Percentiles rank a stretch among this genome's conserved stretches.
These are phyloP conservation scores for Tylopilus microsporus DNA, from an alignment of 1,284 basidiomycete species.

Conservation along the genomic window DNA sequence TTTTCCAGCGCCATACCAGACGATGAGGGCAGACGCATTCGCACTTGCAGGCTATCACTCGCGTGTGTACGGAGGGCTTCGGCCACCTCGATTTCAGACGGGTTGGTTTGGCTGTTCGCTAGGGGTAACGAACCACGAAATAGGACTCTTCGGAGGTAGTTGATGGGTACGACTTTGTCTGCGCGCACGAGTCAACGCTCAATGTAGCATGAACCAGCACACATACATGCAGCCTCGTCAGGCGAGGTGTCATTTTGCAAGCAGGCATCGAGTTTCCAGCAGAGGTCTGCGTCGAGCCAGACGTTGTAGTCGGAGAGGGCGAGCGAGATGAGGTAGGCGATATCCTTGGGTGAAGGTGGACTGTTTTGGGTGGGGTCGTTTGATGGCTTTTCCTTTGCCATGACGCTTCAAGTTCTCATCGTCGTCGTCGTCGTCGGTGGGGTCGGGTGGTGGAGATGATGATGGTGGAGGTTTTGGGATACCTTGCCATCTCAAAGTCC, in stretches of 20 bases:
- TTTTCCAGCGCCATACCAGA: conserved; percentile 35
- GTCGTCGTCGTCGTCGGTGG: conserved; percentile 5
- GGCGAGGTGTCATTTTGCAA: conserved; percentile 8
- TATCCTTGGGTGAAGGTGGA: conserved; percentile 39
- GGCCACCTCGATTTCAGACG: conserved; percentile 46
- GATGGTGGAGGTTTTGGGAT: too few relatives aligned
- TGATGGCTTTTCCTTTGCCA: conserved; percentile 21
- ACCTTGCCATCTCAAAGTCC: too few relatives aligned
- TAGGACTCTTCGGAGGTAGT: conserved; percentile 42
- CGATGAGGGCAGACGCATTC: conserved; percentile 48
- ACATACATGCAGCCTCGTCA: conserved; percentile 46
- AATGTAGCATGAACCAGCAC: not conserved
- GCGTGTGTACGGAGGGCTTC: conserved; percentile 51
- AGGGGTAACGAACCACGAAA: conserved; percentile 24
- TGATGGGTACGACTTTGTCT: conserved; percentile 54
- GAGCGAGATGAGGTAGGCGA: conserved; percentile 46
- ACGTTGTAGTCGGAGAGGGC: conserved; percentile 63
- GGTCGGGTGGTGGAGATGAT: not conserved
- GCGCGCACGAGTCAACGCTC: not conserved
- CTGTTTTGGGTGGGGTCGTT: conserved; percentile 9
- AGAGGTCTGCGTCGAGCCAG: conserved; percentile 53
- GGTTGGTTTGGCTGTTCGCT: conserved; percentile 24
- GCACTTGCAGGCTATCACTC: conserved; percentile 48
- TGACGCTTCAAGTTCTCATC: not conserved
- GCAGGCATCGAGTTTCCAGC: conserved; percentile 42